Evolutionary conservation across 2,329 filamentous ascomycete genomes (phyloP).

Genomic region (Neopestalotiopsis sp.): DNA sequence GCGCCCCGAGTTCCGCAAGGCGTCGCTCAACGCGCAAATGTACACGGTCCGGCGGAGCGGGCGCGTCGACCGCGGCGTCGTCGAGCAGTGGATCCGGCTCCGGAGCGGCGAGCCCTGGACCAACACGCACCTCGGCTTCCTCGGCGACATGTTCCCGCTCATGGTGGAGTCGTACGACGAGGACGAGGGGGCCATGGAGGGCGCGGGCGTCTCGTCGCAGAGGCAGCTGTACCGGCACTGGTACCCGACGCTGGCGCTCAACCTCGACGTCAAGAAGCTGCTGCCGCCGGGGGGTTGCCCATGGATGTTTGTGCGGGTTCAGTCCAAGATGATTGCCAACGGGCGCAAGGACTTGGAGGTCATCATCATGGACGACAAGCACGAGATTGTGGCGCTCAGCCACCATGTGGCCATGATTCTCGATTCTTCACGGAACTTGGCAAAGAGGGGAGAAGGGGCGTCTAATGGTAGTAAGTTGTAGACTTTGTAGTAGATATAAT

Average conservation of each 20-base stretch:
- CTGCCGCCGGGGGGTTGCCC: constrained; percentile 68
- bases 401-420: constrained; percentile 37
- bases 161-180: constrained; percentile 28
- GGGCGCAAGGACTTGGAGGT: constrained; percentile 36
- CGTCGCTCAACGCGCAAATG: constrained; percentile 26
- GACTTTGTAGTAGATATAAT: neutral
- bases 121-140: constrained; percentile 33
- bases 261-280: constrained; percentile 75
- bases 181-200: constrained; percentile 9
- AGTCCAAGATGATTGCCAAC: constrained; percentile 30
- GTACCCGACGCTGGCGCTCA: constrained; percentile 72
- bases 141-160: constrained; percentile 37
- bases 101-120: constrained; percentile 34
- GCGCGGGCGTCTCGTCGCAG: neutral
- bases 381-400: constrained; percentile 36
- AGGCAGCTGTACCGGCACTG: constrained; percentile 41
- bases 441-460: constrained; percentile 11
- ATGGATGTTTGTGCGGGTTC: constrained; percentile 68
- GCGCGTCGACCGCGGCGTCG: constrained; percentile 27
- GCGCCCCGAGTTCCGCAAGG: constrained; percentile 32
- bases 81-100: constrained; percentile 38
- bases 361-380: constrained; percentile 33
- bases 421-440: constrained; percentile 32
- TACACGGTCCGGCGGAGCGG: constrained; percentile 32
- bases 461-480: neutral